phyloP scores from a whole-genome alignment of 495 filamentous ascomycete genomes.

The Penicillium parvum region DNA sequence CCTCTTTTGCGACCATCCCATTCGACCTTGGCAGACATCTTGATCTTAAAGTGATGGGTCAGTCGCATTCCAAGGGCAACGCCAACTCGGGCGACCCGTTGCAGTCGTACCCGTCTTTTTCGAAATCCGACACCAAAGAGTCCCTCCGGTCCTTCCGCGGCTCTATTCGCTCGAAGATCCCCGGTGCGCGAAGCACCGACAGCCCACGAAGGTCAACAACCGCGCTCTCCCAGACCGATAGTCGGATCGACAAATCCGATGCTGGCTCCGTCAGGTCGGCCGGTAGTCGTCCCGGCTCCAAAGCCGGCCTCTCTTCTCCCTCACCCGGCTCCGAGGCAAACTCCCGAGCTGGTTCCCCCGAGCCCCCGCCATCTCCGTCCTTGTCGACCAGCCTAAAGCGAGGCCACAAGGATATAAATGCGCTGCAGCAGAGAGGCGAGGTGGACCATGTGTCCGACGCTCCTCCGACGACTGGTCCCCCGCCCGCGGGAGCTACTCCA shows the following conservation, averaged over 20 bases:
- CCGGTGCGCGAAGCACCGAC: conserved; percentile 56
- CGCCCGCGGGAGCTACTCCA: conserved; percentile 47
- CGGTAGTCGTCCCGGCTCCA: conserved; percentile 48
- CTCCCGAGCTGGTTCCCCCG: conserved; percentile 47
- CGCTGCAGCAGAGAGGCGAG: conserved; percentile 80
- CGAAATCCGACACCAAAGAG: conserved; percentile 91
- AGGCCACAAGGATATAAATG: conserved; percentile 72
- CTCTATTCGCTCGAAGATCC: conserved; percentile 70
- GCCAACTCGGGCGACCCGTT: conserved; percentile 54
- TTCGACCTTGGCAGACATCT: conserved; percentile 36
- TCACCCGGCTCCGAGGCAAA: conserved; percentile 36
- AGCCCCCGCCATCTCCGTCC: conserved; percentile 86
- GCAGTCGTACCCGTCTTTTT: conserved; percentile 85
- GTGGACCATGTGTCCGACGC: conserved; percentile 97
- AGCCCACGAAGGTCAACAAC: conserved; percentile 75
- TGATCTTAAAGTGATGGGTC: conserved; percentile 67
- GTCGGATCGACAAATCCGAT: conserved; percentile 64
- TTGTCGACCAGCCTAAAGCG: conserved; percentile 71
- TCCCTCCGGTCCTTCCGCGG: conserved; percentile 80
- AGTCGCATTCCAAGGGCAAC: conserved; percentile 79
- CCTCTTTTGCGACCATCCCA: conserved; percentile 23
- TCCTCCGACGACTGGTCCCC: conserved; percentile 63
- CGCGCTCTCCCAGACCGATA: conserved; percentile 56
- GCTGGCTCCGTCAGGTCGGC: conserved; percentile 68
- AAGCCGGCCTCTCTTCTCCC: conserved; percentile 26